Conservation (phyloP, 2,329 filamentous ascomycete genomes). For the Diaporthe ilicicola region DNA sequence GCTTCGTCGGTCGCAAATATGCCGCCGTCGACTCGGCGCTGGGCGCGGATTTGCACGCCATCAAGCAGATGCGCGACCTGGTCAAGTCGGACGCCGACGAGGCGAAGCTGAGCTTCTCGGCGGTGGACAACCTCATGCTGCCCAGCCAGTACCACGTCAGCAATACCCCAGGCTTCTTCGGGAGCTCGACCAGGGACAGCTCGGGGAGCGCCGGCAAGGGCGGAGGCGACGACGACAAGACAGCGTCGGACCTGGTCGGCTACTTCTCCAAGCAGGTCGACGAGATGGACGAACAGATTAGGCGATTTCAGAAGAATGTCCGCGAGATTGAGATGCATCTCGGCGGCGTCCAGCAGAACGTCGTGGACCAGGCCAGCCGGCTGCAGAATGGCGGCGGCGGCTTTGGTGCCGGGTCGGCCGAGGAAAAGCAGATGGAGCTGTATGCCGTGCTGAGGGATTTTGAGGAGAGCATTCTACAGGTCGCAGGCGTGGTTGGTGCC, state of each 20-base stretch:
- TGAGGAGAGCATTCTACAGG: constrained; percentile 70
- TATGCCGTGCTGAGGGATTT: constrained; percentile 70
- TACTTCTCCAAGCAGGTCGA: constrained; percentile 71
- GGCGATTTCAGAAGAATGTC: constrained; percentile 65
- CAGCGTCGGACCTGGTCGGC: constrained; percentile 67
- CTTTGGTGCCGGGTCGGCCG: constrained; percentile 47
- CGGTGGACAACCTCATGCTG: constrained; percentile 56
- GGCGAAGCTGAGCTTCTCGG: constrained; percentile 54
- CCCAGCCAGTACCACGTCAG: constrained; percentile 56
- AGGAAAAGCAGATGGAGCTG: constrained; percentile 60
- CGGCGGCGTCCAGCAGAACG: constrained; percentile 67
- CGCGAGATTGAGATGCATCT: constrained; percentile 73
- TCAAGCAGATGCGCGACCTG: constrained; percentile 51
- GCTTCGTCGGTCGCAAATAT: constrained; percentile 54
- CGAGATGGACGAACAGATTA: constrained; percentile 67
- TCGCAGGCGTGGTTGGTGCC: constrained; percentile 67
- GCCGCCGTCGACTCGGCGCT: constrained; percentile 53
- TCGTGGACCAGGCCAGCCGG: constrained; percentile 68
- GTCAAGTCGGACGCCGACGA: constrained; percentile 52
- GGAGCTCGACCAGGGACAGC: constrained; percentile 46
- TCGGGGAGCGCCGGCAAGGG: constrained; percentile 49
- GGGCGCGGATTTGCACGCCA: constrained; percentile 50
- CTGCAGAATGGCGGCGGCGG: constrained; percentile 51
- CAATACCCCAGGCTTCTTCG: constrained; percentile 49
- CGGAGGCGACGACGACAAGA: constrained; percentile 47